A percentile compares a stretch with the other conserved stretches of the same genome.
These are phyloP conservation scores for Clonostachys rhizophaga DNA, from an alignment of 2,329 filamentous ascomycete genomes.

Conservation along the genomic window DNA sequence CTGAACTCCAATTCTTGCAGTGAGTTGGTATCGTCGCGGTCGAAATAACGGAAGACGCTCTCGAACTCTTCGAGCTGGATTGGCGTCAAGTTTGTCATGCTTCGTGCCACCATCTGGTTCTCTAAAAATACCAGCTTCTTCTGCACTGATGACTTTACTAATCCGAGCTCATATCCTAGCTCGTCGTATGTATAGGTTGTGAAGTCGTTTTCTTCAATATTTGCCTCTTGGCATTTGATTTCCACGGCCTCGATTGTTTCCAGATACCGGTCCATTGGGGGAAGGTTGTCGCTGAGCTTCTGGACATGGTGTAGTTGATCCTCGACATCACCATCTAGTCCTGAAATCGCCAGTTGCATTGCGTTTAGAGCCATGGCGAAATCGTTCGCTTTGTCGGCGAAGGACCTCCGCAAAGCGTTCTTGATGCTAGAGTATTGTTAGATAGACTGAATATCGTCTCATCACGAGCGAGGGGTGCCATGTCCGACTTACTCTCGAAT, in stretches of 20 bases:
- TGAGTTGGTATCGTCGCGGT: constrained; percentile 86
- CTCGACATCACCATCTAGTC: constrained; percentile 94
- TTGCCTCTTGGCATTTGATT: constrained; percentile 87
- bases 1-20: constrained; percentile 94
- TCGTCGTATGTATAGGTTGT: constrained; percentile 99
- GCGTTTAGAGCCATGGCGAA: constrained; percentile 95
- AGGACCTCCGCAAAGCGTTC: constrained; percentile 84
- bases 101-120: constrained; percentile 96
- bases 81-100: constrained; percentile 97
- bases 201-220: constrained; percentile 99
- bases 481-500: constrained; percentile 74
- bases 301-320: constrained; percentile 88
- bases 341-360: constrained; percentile 89
- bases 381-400: constrained; percentile 97
- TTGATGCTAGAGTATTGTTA: constrained; percentile 65
- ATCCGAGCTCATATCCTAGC: constrained; percentile 83
- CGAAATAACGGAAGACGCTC: constrained; percentile 96
- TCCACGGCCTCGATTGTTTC: constrained; percentile 83
- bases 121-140: constrained; percentile 97
- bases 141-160: constrained; percentile 87
- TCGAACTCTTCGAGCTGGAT: constrained; percentile 99
- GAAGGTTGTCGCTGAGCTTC: constrained; percentile 77
- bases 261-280: constrained; percentile 87
- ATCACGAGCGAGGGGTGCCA: neutral
- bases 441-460: constrained; percentile 2